Evolutionary conservation across 148 eudicot genomes (phyloP), one percentile per base, ranked within the genome.

Genomic region (Chenopodium berlandieri): DNA sequence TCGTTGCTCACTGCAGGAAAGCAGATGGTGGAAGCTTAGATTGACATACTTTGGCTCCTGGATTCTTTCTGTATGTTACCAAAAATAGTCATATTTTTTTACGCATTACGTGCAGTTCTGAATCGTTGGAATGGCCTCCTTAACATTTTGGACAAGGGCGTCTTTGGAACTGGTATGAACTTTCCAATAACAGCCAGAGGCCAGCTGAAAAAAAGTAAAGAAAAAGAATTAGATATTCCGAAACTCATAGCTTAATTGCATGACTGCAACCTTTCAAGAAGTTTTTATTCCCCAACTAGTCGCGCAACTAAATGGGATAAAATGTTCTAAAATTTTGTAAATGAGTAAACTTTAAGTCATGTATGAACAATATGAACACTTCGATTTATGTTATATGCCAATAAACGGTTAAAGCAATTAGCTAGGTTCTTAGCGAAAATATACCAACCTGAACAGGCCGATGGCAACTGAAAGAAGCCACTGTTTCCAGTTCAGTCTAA

Each of bases 171-270:
- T 48, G 98, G 98, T 83, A 94, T 91, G 44, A 85, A 73, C 78
- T 94, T 94, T 62, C 98, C 98, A 25, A 82, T 81, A 11, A 84
- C 34, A 30, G 98, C 98, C 54, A 94, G 95, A 64, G 98, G 98
- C 98, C 98, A 94, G 64, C 98, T 94, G 94, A 69, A 75, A 78
- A 31, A 16, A 67, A 80, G 11, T 1, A n/a, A 37, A 50, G 25
- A 7, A 77, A 76, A 32, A 14, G 60, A n/a, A 73, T 78, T 52
- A 85, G 69, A 77, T 80, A 52, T 19, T 10, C 63, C 27, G 20
- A 66, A 52, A 9, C 48, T 65, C 79, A 22, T 71, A 1, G 71
- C 76, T 14, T 65, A 65, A 79, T 34, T 40, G 62, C 22, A 16
- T 13, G 62, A 56, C 20, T 56, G 62, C 62, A 56, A 56, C 22